Evolutionary conservation across 306 rosid species (phyloP), one percentile per base, ranked within the genome.

Genomic region (Dryas drummondii): DNA sequence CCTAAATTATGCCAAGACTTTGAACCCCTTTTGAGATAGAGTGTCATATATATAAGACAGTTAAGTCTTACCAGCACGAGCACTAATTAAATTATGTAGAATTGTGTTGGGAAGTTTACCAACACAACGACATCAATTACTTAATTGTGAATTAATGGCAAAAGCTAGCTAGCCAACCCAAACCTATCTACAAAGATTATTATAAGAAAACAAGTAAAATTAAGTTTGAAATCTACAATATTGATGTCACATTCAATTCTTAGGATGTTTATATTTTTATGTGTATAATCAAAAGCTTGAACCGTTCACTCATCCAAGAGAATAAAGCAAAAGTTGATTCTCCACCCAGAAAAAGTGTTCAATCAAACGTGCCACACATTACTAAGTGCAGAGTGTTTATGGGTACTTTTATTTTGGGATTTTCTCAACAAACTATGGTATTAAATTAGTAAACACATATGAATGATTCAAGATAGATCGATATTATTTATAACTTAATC

Each of bases 1-100:
- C 74, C 74, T 70, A 70, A 70, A 51, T 70, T 70, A 70, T 37
- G 74, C 37, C 5, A 70, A 0, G 61, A 70, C 74, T 32, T 51
- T n/a, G 60, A 37, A 37, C 59, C 49, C 62, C 49, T 70, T 69
- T 37, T 40, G 61, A 52, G 61, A 70, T 9, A 40, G 27, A 27
- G 22, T 22, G 22, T 22, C 22, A 22, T 22, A 22, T 22, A 22
- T 22, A 22, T 22, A 22, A 22, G 22, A 22, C 22, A 22, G 22
- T 22, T 9, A 40, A 68, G 26, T 52, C 61, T n/a, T 37, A 69
- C 48, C 16, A 40, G 7, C 27, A 54, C 48, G 37, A n/a, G 17
- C 27, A 16, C 17, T 19, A 54, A 54, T n/a, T 16, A 54, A 15
- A n/a, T 54, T 32, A 6, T 6, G 59, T n/a, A 54, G 22, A 54